Evolutionary conservation across 306 rosid species (phyloP).

Genomic region (Medicago lupulina): DNA sequence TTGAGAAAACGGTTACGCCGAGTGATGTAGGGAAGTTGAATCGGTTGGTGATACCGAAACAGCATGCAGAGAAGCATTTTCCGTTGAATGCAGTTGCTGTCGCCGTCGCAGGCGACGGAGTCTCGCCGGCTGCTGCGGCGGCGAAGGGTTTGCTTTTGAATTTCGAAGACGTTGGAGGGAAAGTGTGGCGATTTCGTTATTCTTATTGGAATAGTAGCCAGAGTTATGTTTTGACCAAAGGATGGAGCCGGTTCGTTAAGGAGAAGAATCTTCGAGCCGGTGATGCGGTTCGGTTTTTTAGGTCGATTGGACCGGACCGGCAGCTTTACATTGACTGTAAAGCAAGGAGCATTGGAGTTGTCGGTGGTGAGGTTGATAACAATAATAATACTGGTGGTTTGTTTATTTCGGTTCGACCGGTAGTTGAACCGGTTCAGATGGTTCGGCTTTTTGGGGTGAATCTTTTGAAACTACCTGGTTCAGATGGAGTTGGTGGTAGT

Average conservation of each 20-base stretch:
- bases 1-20: slow-evolving; percentile 93
- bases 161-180: slow-evolving; percentile 91
- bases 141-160: slow-evolving; percentile 74
- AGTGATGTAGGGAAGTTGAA: slow-evolving; percentile 97
- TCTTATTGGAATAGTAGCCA: slow-evolving; percentile 99
- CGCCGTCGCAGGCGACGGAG: slow-evolving; percentile 30
- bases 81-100: slow-evolving; percentile 49
- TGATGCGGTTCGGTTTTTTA: slow-evolving; percentile 70
- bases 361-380: background rate
- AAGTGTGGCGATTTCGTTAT: slow-evolving; percentile 96
- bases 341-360: slow-evolving; percentile 28
- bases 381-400: background rate
- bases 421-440: slow-evolving; percentile 71
- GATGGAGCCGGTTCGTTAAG: slow-evolving; percentile 98
- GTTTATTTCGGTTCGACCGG: slow-evolving; percentile 52
- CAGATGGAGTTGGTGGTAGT: slow-evolving; percentile 48
- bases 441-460: slow-evolving; percentile 90
- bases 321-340: slow-evolving; percentile 85
- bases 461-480: slow-evolving; percentile 69
- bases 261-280: slow-evolving; percentile 89
- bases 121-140: background rate
- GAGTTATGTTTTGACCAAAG: slow-evolving; percentile 92
- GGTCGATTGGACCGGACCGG: slow-evolving; percentile 71
- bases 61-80: slow-evolving; percentile 95
- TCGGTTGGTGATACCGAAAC: slow-evolving; percentile 90